Conservation (phyloP, 2,329 filamentous ascomycete species). For the Orbilia ellipsospora region DNA sequence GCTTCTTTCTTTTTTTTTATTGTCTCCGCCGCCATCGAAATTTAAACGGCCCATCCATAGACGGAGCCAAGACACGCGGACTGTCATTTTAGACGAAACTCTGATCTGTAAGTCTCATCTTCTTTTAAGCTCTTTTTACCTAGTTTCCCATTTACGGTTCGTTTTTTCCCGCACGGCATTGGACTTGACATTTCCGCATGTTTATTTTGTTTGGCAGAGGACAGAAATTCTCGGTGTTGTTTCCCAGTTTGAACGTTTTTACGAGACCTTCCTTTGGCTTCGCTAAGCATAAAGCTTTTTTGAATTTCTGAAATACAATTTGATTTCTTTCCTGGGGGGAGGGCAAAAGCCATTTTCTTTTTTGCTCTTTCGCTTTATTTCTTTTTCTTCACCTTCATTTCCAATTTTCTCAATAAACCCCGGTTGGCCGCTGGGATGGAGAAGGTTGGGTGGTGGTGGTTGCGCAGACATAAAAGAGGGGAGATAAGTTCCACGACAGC, state of each 20-base stretch:
- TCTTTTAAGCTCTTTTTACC: no score
- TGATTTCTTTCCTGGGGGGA: neutral
- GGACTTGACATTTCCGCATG: no score
- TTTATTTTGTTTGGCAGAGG: no score
- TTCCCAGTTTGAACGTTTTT: no score
- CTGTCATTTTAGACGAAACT: no score
- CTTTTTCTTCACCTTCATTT: slow-evolving; percentile 7
- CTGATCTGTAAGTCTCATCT: no score
- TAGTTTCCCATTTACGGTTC: no score
- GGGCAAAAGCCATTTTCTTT: neutral
- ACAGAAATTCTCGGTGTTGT: no score
- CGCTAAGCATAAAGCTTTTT: neutral
- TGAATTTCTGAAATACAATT: neutral
- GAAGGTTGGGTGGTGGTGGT: slow-evolving; percentile 22
- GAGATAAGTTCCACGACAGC: slow-evolving; percentile 48
- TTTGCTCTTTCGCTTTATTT: slow-evolving; percentile 1
- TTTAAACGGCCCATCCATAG: neutral
- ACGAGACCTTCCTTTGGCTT: no score
- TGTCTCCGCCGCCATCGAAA: slow-evolving; percentile 6
- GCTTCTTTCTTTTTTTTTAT: neutral
- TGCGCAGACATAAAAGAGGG: slow-evolving; percentile 35
- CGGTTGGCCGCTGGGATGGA: slow-evolving; percentile 13
- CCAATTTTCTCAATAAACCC: slow-evolving; percentile 25
- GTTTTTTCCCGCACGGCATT: no score
- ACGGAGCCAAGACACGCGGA: no score